Base-by-base conservation (phyloP, 140 eudicot species). In the Oenanthe javanica region DNA sequence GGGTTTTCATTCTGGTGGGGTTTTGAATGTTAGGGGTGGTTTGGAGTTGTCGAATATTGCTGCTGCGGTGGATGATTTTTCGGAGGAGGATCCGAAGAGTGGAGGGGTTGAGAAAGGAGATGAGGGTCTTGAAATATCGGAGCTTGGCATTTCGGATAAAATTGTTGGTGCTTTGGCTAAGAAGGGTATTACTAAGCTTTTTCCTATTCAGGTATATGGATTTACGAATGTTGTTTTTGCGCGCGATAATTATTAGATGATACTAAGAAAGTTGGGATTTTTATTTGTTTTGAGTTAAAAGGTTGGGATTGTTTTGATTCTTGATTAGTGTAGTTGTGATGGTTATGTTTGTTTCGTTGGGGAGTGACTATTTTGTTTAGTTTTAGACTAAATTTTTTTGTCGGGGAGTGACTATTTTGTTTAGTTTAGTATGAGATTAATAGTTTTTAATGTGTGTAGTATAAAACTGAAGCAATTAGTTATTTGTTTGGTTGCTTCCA, bases 171-270 rank as follows among this genome's bases (percentile, higher is more conserved):
- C 93, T 47, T 77, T 93, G 85, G 85, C 92, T 5, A 45, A 51
- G 11, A 88, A 82, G 87, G 97, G 97, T 4, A 93, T 93, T 54
- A 85, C 90, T 46, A 93, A 87, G 81, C 91, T 93, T 47, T 91
- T 91, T 78, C 98, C 98, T 36, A 93, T 93, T 84, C 98, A 93
- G 97, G 98, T 91, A 84, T 11, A 38, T 21, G 49, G n/a, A 52
- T 1, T 25, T 3, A 0, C 6, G 12, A 14, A 40, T 23, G 6
- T 6, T 27, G 61, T 7, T 57, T 13, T 64, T 59, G 15, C 12
- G 59, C 16, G 59, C 15, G 4, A 14, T 64, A 6, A 25, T 63
- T 23, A 2, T n/a, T 63, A 0, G 64, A 55, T 55, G 64, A 4
- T 61, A 7, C 13, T 23, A 61, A n/a, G 6, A 18, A 64, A 64